Evolutionary conservation across 2,329 filamentous ascomycete genomes (phyloP).

Genomic region (Ophiognomonia clavigignenti-juglandacearum): DNA sequence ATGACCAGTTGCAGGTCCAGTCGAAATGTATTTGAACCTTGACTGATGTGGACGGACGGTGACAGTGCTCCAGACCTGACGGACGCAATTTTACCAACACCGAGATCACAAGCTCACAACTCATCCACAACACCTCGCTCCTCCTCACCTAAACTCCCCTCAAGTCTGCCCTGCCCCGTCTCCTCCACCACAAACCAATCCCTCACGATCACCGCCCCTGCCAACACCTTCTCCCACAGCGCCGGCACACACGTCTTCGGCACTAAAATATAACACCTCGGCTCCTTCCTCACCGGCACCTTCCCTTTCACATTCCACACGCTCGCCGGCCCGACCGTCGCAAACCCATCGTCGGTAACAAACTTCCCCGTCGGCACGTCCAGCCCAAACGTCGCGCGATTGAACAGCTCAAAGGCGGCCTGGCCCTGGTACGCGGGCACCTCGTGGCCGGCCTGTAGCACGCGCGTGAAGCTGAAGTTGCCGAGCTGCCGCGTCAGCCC

Average conservation of each 20-base stretch:
- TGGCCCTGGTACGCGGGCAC: slow-evolving; percentile 47
- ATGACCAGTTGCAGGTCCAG: too few species aligned
- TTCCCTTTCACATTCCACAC: slow-evolving; percentile 13
- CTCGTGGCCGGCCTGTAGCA: slow-evolving; percentile 55
- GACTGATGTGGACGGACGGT: too few species aligned
- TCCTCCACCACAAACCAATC: slow-evolving; percentile 19
- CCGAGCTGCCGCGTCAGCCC: slow-evolving; percentile 64
- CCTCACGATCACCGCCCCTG: slow-evolving; percentile 15
- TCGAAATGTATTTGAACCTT: too few species aligned
- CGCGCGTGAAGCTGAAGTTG: slow-evolving; percentile 56
- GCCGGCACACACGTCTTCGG: slow-evolving; percentile 16
- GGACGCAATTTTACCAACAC: too few species aligned
- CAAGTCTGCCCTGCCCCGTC: too few species aligned
- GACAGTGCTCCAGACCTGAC: too few species aligned
- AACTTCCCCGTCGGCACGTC: slow-evolving; percentile 17
- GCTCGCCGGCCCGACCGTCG: slow-evolving; percentile 12
- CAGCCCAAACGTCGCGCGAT: slow-evolving; percentile 31
- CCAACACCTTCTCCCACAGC: slow-evolving; percentile 16
- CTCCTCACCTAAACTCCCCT: too few species aligned
- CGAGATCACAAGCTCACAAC: too few species aligned
- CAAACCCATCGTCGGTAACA: slow-evolving; percentile 4
- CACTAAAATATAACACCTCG: slow-evolving; percentile 18
- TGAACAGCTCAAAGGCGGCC: slow-evolving; percentile 42
- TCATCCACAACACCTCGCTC: too few species aligned
- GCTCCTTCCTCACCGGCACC: slow-evolving; percentile 12